phyloP scores from a whole-genome alignment of 345 rosid species.

The Bruguiera gymnorhiza region DNA sequence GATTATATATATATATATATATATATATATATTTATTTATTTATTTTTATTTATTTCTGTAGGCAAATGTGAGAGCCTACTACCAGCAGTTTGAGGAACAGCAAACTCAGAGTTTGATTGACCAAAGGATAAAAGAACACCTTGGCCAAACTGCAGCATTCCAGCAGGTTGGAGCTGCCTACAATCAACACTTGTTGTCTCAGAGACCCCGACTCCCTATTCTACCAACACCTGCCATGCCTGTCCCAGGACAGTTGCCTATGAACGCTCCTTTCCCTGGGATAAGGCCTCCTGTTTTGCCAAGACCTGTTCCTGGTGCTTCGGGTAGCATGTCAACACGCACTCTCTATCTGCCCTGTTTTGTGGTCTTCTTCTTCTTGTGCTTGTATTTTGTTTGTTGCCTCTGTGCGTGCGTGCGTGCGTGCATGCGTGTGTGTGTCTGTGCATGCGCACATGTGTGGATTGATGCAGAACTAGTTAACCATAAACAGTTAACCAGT shows the following conservation, averaged over 20 bases:
- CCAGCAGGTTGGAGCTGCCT: conserved; percentile 88
- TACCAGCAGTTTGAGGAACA: conserved; percentile 99
- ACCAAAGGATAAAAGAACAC: conserved; percentile 94
- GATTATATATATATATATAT: not conserved
- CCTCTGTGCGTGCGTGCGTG: too few relatives aligned
- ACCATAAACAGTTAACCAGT: too few relatives aligned
- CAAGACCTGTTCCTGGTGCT: conserved; percentile 65
- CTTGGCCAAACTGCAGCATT: conserved; percentile 85
- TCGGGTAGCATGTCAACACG: conserved; percentile 32
- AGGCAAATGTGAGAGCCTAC: conserved; percentile 91
- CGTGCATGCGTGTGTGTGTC: too few relatives aligned
- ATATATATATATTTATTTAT: too few relatives aligned
- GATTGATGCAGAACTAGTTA: too few relatives aligned
- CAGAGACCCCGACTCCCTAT: conserved; percentile 81
- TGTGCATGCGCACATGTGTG: too few relatives aligned
- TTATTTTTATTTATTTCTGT: not conserved
- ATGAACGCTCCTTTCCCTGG: conserved; percentile 51
- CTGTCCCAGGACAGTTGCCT: conserved; percentile 40
- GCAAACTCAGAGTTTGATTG: conserved; percentile 90
- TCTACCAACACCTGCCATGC: conserved; percentile 63
- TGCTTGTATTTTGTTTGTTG: too few relatives aligned
- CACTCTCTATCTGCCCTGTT: not conserved
- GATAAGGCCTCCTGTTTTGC: conserved; percentile 82
- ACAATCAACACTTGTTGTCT: conserved; percentile 73
- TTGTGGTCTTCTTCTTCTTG: too few relatives aligned